Conservation (phyloP, 371 early-diverging fungal genomes). For the Syncephalastrum racemosum region DNA sequence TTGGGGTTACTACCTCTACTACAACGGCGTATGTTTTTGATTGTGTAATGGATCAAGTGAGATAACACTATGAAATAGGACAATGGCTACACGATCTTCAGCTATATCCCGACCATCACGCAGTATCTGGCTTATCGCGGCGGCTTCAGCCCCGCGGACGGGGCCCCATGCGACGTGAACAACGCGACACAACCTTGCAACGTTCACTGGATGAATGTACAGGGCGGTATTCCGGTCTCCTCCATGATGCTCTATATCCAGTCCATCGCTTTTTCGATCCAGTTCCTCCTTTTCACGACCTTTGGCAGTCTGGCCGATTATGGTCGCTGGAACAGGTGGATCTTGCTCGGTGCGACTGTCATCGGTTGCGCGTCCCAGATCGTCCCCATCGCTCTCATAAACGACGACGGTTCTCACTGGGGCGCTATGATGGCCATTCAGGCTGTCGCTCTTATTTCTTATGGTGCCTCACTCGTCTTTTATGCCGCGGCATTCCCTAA, state of each 20-base stretch:
- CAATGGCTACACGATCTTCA: slow-evolving; percentile 47
- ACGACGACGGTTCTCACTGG: slow-evolving; percentile 47
- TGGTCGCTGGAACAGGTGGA: slow-evolving; percentile 46
- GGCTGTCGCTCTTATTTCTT: slow-evolving; percentile 39
- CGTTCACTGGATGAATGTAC: slow-evolving; percentile 27
- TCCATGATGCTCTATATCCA: slow-evolving; percentile 51
- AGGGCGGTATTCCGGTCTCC: slow-evolving; percentile 36
- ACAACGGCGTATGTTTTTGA: slow-evolving; percentile 36
- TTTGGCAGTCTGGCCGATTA: slow-evolving; percentile 52
- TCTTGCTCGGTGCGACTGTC: slow-evolving; percentile 38
- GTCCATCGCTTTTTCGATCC: slow-evolving; percentile 46
- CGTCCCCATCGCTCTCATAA: slow-evolving; percentile 34
- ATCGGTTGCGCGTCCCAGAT: slow-evolving; percentile 46
- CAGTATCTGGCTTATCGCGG: slow-evolving; percentile 42
- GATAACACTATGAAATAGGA: slow-evolving; percentile 19
- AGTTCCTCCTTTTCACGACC: slow-evolving; percentile 46
- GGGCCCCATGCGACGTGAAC: slow-evolving; percentile 31
- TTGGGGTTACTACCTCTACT: slow-evolving; percentile 53
- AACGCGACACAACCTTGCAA: slow-evolving; percentile 30
- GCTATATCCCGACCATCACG: slow-evolving; percentile 48
- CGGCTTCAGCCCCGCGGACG: slow-evolving; percentile 35
- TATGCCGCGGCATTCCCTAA: slow-evolving; percentile 52
- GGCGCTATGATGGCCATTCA: slow-evolving; percentile 47
- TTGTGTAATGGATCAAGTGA: not conserved
- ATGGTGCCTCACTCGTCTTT: slow-evolving; percentile 50